A percentile compares a stretch with the other conserved stretches of the same genome.
Conservation (phyloP, 2,329 filamentous ascomycete species). For the Aspergillus tanneri region DNA sequence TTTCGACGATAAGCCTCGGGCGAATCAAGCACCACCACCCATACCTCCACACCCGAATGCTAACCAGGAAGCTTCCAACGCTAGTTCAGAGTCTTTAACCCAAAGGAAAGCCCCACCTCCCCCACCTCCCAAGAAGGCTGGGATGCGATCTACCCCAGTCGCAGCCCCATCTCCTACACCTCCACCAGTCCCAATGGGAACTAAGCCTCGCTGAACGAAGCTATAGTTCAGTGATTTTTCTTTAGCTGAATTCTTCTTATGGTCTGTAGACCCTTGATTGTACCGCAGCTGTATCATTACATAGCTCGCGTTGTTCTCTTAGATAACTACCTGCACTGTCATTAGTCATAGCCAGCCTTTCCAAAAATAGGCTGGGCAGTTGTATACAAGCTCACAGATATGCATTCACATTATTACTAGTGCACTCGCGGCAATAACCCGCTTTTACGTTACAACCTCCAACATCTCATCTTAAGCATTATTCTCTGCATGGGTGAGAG, state of each 20-base stretch:
- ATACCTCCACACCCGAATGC: slow-evolving; percentile 27
- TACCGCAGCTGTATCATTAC: slow-evolving; percentile 4
- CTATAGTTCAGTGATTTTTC: not conserved
- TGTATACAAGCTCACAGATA: too few species aligned
- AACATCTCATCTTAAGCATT: not conserved
- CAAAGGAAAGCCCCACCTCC: slow-evolving; percentile 57
- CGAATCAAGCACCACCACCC: slow-evolving; percentile 16
- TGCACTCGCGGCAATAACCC: not conserved
- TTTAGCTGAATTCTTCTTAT: not conserved
- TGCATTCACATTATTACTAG: too few species aligned
- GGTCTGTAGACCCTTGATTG: not conserved
- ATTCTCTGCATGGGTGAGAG: slow-evolving; percentile 18
- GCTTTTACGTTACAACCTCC: not conserved
- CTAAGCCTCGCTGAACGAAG: slow-evolving; percentile 51
- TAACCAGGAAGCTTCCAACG: slow-evolving; percentile 25
- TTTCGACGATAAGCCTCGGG: slow-evolving; percentile 40
- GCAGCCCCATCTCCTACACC: slow-evolving; percentile 39
- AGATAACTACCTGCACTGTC: not conserved
- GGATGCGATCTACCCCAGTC: slow-evolving; percentile 41
- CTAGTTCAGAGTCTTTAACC: slow-evolving; percentile 34
- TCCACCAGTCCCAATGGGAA: slow-evolving; percentile 58
- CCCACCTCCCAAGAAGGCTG: slow-evolving; percentile 57
- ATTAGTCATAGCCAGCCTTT: too few species aligned
- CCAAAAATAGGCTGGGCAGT: not conserved
- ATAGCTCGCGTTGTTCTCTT: not conserved